Evolutionary conservation across 2,329 filamentous ascomycete genomes (phyloP).

Genomic region (Phaeosphaeria sp.): DNA sequence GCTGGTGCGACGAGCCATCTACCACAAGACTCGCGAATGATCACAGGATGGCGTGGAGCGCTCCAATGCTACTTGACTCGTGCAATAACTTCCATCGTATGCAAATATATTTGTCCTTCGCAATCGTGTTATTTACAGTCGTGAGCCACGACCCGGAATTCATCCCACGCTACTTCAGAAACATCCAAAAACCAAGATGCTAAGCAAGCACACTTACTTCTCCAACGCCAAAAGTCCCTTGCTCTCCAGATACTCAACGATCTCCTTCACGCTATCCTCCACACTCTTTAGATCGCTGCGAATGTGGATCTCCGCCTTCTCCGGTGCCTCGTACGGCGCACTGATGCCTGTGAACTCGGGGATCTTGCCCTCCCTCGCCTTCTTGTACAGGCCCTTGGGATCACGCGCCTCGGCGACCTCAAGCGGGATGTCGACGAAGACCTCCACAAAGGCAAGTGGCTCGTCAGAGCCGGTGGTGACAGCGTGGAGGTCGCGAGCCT

Average conservation of each 20-base stretch:
- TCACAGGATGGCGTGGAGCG: too few relatives aligned
- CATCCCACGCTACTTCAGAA: too few relatives aligned
- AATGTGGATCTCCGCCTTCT: slow-evolving; percentile 85
- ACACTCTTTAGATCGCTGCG: slow-evolving; percentile 81
- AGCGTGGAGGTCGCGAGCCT: slow-evolving; percentile 81
- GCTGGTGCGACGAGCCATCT: too few relatives aligned
- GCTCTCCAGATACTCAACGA: slow-evolving; percentile 77
- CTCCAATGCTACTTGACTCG: too few relatives aligned
- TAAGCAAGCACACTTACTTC: not conserved
- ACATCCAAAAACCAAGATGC: not conserved
- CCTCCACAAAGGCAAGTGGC: slow-evolving; percentile 87
- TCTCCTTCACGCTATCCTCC: slow-evolving; percentile 86
- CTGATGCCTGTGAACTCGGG: slow-evolving; percentile 97
- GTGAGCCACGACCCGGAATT: too few relatives aligned
- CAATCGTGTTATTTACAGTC: too few relatives aligned
- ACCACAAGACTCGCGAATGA: too few relatives aligned
- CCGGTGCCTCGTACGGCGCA: slow-evolving; percentile 91
- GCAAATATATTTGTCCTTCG: too few relatives aligned
- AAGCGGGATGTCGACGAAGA: slow-evolving; percentile 89
- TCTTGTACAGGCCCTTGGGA: slow-evolving; percentile 97
- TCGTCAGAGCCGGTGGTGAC: slow-evolving; percentile 61
- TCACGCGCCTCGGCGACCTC: slow-evolving; percentile 94
- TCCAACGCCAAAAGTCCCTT: slow-evolving; percentile 64
- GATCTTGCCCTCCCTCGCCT: slow-evolving; percentile 90
- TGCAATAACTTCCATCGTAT: too few relatives aligned